Evolutionary conservation across 2,329 filamentous ascomycete genomes (phyloP), one percentile per base, ranked within the genome.

Genomic region (Sodiomyces alkalinus): DNA sequence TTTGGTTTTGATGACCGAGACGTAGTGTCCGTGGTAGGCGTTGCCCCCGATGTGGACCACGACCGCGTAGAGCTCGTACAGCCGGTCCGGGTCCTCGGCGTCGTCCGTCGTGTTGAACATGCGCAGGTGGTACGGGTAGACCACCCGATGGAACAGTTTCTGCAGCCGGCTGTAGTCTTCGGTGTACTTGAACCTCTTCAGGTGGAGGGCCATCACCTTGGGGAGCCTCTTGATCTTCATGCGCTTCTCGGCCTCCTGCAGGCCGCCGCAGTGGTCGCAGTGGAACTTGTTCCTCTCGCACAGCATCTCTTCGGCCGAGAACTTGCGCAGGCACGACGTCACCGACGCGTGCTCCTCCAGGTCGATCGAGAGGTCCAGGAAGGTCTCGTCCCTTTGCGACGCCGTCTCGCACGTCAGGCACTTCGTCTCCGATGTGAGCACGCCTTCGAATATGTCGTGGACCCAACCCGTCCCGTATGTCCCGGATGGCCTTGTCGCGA

Each of bases 231-330:
- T 96, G 42, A 98, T 87, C 62, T 96, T 98, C 90, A 98, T 98
- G 38, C 90, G 73, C 61, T 96, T 98, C 53, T 98, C 90, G 0
- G 90, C 90, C 55, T 98, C 90, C 53, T 98, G 90, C 31, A 98
- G 60, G 3, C 90, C 90, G 29, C 90, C 90, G 42, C 90, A 98
- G 43, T 86, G 86, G 49, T 98, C 90, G 55, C 90, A 98, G 48
- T 98, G 87, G 41, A 98, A 98, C 49, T 98, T 98, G 60, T 98
- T 96, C 35, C 86, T 71, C 56, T 98, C 90, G 47, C 90, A 96
- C 33, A 98, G 67, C 83, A 96, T 94, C 53, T 98, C 90, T 45
- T 96, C 90, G 25, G 90, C 85, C 0, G 90, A 98, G 45, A 98
- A 98, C 44, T 94, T 93, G 33, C 82, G 72, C 38, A 98, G 56